These are phyloP conservation scores for Sicyos baderoa DNA, from an alignment of 306 rosid species.

Conservation along the genomic window DNA sequence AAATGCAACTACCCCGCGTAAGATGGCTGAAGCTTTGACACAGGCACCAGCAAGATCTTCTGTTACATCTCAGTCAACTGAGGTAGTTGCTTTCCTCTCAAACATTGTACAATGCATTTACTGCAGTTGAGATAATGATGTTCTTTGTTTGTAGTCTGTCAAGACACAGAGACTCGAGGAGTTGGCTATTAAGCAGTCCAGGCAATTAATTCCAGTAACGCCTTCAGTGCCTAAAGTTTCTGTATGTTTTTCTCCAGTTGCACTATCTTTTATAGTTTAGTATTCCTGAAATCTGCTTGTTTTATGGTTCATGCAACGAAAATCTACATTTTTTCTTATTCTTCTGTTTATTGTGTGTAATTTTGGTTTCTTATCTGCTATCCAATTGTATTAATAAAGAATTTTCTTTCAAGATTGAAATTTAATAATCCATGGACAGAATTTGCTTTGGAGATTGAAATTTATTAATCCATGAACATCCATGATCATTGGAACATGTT, in stretches of 20 bases:
- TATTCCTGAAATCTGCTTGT: background rate
- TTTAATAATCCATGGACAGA: no score
- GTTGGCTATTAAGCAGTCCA: slow-evolving; percentile 84
- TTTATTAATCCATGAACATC: no score
- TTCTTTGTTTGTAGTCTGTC: slow-evolving; percentile 40
- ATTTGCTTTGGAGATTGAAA: no score
- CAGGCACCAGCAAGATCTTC: slow-evolving; percentile 73
- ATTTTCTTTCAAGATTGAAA: no score
- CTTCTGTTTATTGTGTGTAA: no score
- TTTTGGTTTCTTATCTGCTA: no score
- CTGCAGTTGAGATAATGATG: background rate
- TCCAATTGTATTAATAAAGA: no score
- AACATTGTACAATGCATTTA: background rate
- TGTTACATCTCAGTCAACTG: slow-evolving; percentile 58
- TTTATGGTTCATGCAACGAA: background rate
- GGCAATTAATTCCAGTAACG: slow-evolving; percentile 89
- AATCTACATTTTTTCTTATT: no score
- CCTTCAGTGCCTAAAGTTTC: slow-evolving; percentile 79
- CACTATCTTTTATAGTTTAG: background rate
- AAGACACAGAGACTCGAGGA: slow-evolving; percentile 96
- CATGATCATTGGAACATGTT: no score
- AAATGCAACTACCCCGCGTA: slow-evolving; percentile 57
- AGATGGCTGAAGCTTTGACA: slow-evolving; percentile 96
- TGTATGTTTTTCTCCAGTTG: slow-evolving; percentile 30
- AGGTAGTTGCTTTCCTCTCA: slow-evolving; percentile 14